These are phyloP conservation scores for Tylopilus sp. DNA, from an alignment of 1,284 basidiomycete species.

Conservation along the genomic window DNA sequence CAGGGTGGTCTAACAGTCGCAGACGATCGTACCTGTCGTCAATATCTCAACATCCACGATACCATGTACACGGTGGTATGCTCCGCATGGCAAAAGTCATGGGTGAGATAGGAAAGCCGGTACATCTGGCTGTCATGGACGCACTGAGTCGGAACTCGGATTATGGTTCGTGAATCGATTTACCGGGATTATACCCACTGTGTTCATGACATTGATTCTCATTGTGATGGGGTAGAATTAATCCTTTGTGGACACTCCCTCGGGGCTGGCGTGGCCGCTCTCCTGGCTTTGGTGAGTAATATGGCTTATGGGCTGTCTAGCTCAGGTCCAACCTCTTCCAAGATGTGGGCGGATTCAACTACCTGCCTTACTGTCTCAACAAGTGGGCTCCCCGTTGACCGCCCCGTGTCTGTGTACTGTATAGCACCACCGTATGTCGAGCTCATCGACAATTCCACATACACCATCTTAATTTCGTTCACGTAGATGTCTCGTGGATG, in stretches of 20 bases:
- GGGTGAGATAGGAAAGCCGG: constrained; percentile 72
- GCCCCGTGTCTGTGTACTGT: constrained; percentile 71
- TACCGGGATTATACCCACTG: background rate
- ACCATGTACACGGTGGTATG: constrained; percentile 77
- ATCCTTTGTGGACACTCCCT: constrained; percentile 83
- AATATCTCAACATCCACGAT: constrained; percentile 27
- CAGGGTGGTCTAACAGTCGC: constrained; percentile 23
- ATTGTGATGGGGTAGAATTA: constrained; percentile 45
- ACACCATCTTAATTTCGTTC: constrained; percentile 6
- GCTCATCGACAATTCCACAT: constrained; percentile 4
- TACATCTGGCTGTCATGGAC: constrained; percentile 69
- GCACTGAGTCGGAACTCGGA: constrained; percentile 65
- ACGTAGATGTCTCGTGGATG: constrained; percentile 55
- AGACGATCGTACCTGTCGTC: constrained; percentile 23
- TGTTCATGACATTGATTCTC: constrained; percentile 8
- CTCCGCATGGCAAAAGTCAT: constrained; percentile 73
- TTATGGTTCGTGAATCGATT: constrained; percentile 51
- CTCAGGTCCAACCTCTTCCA: constrained; percentile 4
- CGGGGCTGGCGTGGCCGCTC: constrained; percentile 78
- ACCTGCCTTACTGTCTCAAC: constrained; percentile 69
- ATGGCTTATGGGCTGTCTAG: background rate
- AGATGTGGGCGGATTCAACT: constrained; percentile 83
- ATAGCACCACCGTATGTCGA: constrained; percentile 73
- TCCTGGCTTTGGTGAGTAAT: constrained; percentile 64
- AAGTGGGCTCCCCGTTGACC: constrained; percentile 66